A percentile compares a stretch with the other conserved stretches of the same genome.
Evolutionary conservation across 331 rosid genomes (phyloP).

Genomic region (Acacia pycnantha): DNA sequence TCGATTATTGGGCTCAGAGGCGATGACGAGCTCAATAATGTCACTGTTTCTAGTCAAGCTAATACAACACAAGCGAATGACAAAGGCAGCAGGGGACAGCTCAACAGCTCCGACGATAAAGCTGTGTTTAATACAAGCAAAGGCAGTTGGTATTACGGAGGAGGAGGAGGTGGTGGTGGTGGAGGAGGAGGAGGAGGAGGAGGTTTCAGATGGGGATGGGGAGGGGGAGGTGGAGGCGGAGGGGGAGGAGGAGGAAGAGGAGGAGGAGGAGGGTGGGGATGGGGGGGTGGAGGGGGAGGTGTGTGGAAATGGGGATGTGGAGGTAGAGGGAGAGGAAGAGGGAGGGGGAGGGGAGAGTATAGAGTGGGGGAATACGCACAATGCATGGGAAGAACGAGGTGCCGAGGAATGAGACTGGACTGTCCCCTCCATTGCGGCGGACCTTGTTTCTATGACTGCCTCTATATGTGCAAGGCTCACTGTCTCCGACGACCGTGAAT

Average conservation of each 20-base stretch:
- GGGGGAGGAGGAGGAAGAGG: constrained; percentile 1
- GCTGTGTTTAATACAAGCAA: constrained; percentile 39
- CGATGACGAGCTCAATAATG: constrained; percentile 31
- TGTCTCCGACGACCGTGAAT: constrained; percentile 47
- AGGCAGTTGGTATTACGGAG: constrained; percentile 16
- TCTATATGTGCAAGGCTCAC: constrained; percentile 77
- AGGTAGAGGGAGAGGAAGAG: constrained; percentile 20
- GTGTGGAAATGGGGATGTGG: constrained; percentile 85
- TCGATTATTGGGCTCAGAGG: constrained; percentile 39
- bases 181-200: constrained; percentile 25
- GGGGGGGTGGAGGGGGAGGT: constrained; percentile 90
- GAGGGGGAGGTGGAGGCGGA: constrained; percentile 50
- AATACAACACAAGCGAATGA: constrained; percentile 30
- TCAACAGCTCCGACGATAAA: constrained; percentile 25
- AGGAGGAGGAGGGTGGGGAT: not conserved
- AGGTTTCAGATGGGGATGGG: constrained; percentile 54
- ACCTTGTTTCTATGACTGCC: constrained; percentile 87
- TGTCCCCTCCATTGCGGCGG: constrained; percentile 95
- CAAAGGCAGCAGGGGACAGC: constrained; percentile 25
- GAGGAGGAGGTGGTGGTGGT: constrained; percentile 37
- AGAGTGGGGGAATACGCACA: constrained; percentile 70
- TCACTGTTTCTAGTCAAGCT: constrained; percentile 28
- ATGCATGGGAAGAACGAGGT: constrained; percentile 65
- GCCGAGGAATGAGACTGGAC: constrained; percentile 74
- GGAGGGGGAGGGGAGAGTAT: constrained; percentile 39